A percentile compares a stretch with the other conserved stretches of the same genome.
phyloP scores from a whole-genome alignment of 495 filamentous ascomycete genomes.

The Daldinia grandis region DNA sequence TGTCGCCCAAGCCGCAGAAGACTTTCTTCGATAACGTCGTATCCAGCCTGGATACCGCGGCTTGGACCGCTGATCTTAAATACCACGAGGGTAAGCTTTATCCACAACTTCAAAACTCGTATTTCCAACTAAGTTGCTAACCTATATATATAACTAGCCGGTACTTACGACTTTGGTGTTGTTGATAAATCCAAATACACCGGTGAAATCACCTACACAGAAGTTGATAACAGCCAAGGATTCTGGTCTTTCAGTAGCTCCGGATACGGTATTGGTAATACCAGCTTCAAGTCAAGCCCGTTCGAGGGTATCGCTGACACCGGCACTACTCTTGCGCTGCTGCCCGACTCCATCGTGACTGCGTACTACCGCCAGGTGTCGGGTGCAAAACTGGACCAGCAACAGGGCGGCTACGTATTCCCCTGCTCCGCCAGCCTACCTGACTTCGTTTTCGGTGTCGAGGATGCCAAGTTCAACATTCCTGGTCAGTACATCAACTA shows the following conservation, averaged over 20 bases:
- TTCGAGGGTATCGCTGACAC: conserved; percentile 67
- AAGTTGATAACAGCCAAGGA: conserved; percentile 65
- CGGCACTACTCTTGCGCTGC: conserved; percentile 74
- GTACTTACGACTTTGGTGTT: conserved; percentile 76
- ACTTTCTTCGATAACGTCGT: conserved; percentile 79
- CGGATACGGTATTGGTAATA: conserved; percentile 67
- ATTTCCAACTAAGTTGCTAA: conserved; percentile 5
- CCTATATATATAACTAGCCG: conserved; percentile 47
- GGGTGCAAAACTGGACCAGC: conserved; percentile 54
- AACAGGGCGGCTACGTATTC: conserved; percentile 70
- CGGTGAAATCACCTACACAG: conserved; percentile 67
- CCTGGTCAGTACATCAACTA: conserved; percentile 66
- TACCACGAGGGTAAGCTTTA: conserved; percentile 53
- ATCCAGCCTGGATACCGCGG: conserved; percentile 59
- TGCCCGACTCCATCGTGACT: conserved; percentile 61
- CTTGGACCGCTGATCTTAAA: conserved; percentile 76
- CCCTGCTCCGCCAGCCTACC: conserved; percentile 69
- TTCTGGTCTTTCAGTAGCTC: conserved; percentile 74
- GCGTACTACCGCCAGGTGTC: conserved; percentile 69
- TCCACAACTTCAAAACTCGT: not conserved
- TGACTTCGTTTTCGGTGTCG: conserved; percentile 66
- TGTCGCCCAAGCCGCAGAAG: conserved; percentile 63
- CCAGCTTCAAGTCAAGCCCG: conserved; percentile 41
- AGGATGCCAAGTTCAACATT: conserved; percentile 55
- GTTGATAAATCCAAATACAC: conserved; percentile 69